These are phyloP conservation scores for Penicillium sumatraense DNA, from an alignment of 2,329 filamentous ascomycete genomes.

Conservation along the genomic window DNA sequence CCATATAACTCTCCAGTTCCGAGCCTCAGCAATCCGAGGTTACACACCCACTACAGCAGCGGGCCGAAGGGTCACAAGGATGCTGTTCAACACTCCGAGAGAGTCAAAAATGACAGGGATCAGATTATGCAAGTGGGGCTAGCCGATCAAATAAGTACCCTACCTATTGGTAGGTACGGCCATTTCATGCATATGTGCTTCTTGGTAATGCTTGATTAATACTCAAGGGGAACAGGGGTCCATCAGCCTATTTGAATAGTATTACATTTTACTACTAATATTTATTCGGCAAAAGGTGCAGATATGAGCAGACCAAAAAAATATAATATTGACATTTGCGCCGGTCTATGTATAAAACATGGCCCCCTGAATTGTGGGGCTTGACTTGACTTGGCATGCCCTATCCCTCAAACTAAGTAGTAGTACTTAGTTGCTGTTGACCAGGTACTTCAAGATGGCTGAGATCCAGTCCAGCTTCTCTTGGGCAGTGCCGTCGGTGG, in stretches of 20 bases:
- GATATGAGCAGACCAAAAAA: not conserved
- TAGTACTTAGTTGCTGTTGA: slow-evolving; percentile 13
- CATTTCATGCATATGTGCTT: not conserved
- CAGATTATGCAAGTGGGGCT: slow-evolving; percentile 5
- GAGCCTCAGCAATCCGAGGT: no score
- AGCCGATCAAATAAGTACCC: not conserved
- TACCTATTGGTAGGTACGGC: no score
- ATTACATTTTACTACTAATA: no score
- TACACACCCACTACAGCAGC: not conserved
- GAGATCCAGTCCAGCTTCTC: slow-evolving; percentile 17
- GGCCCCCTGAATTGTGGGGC: not conserved
- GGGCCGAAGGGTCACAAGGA: not conserved
- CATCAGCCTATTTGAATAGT: not conserved
- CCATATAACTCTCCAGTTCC: no score
- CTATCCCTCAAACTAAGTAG: not conserved
- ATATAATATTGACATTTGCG: not conserved
- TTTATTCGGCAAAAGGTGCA: not conserved
- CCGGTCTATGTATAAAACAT: not conserved
- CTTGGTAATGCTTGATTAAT: slow-evolving; percentile 1
- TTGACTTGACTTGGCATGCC: not conserved
- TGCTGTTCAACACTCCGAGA: not conserved
- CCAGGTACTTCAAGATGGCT: slow-evolving; percentile 22
- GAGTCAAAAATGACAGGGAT: not conserved
- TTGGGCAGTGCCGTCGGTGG: slow-evolving; percentile 17
- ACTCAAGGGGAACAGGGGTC: not conserved